phyloP scores from a whole-genome alignment of 345 rosid species.

The Aethionema arabicum region DNA sequence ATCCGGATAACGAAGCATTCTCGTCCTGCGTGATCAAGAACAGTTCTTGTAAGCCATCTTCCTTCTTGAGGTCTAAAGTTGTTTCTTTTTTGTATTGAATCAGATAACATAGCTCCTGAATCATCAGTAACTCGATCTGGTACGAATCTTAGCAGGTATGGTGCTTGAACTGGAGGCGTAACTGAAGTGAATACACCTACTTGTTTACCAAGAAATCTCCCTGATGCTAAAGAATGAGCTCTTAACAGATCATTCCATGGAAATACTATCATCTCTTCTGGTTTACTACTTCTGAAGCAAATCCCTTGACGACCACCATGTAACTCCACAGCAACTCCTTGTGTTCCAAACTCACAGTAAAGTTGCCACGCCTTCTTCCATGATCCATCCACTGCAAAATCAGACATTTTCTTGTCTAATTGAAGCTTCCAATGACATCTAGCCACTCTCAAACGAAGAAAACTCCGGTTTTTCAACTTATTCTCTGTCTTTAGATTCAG shows the following conservation, averaged over 20 bases:
- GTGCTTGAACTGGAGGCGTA: slow-evolving; percentile 86
- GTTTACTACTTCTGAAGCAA: slow-evolving; percentile 48
- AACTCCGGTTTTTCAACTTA: slow-evolving; percentile 31
- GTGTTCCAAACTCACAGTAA: slow-evolving; percentile 80
- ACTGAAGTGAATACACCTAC: slow-evolving; percentile 56
- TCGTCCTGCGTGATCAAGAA: slow-evolving; percentile 85
- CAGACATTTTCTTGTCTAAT: slow-evolving; percentile 46
- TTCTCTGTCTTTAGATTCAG: slow-evolving; percentile 43
- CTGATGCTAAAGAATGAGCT: slow-evolving; percentile 56
- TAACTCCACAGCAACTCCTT: slow-evolving; percentile 60
- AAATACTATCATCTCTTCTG: slow-evolving; percentile 42
- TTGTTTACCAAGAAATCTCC: slow-evolving; percentile 49
- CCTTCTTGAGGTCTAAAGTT: slow-evolving; percentile 80
- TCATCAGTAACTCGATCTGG: slow-evolving; percentile 91
- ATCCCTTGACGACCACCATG: slow-evolving; percentile 39
- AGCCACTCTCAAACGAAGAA: slow-evolving; percentile 52
- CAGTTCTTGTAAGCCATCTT: slow-evolving; percentile 90
- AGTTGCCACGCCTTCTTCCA: slow-evolving; percentile 72
- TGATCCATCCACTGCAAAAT: slow-evolving; percentile 40
- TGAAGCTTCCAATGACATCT: slow-evolving; percentile 79
- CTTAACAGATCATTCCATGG: slow-evolving; percentile 78
- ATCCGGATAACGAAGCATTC: slow-evolving; percentile 80
- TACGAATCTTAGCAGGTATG: slow-evolving; percentile 81
- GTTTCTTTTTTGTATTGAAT: slow-evolving; percentile 66
- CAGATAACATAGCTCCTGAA: slow-evolving; percentile 91